Evolutionary conservation across 2,329 filamentous ascomycete species (phyloP), one percentile per base, ranked within the genome.

Genomic region (Curvularia lunata): DNA sequence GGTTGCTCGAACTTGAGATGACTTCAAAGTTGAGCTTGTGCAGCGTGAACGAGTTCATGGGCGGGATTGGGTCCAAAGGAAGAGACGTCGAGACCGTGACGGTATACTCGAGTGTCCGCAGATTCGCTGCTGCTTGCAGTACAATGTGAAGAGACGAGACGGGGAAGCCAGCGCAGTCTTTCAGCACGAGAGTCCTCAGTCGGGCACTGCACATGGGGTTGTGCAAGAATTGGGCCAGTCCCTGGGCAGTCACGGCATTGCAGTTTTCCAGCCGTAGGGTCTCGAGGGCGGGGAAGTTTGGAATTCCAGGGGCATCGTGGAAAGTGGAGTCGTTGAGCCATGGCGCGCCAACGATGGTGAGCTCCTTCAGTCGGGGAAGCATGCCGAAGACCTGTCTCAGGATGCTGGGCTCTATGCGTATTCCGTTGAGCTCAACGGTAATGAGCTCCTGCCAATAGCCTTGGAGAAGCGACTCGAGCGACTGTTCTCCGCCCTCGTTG

Each of bases 21-120:
- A 98, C 91, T 77, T 97, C 94, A 73, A 88, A 97, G 67, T 94
- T 89, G 13, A 98, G 80, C 2, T 86, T 89, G 64, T 83, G 80
- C 19, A 98, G 84, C 16, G 88, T 88, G 52, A 79, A 81, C 2
- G 91, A 96, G 6, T 84, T 77, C 50, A 97, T 79, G 0, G 87
- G 86, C 1, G 87, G 88, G 2, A 89, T 71, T 21, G 79, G 79
- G 51, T 84, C 81, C 23, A 83, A 73, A 2, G 86, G 84, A 56
- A 90, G 84, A 0, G 84, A 82, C 18, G 81, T 81, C 1, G 81
- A 75, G 2, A 89, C 84, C 18, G 81, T 82, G 57, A 85, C 83
- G 40, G 79, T 80, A 54, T 89, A 82, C 2, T 83, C 81, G 27
- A 91, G 79, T 9, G 86, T 85, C 53, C 81, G 81, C 12, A 92